Evolutionary conservation across 768 basidiomycete genomes (phyloP), one percentile per base, ranked within the genome.

Genomic region (Kwoniella dendrophila): DNA sequence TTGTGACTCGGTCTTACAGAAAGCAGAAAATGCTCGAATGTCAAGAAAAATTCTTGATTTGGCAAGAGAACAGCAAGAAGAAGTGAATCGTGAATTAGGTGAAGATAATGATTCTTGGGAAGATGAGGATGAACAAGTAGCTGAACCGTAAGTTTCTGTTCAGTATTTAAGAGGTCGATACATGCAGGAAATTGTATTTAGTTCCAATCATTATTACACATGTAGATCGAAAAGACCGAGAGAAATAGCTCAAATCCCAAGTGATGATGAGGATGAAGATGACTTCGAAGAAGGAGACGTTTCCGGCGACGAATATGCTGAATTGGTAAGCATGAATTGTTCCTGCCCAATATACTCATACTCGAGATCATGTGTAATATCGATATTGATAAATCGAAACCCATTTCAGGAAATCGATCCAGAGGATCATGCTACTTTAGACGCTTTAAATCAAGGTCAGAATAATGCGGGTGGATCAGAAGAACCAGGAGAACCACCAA

Each of bases 61-160:
- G 57, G 95, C 95, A 16, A 84, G 85, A 74, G 88, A 90, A 69
- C 95, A 99, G 79, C 93, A 97, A 80, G 88, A 92, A 76, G 93
- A 97, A 74, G 79, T 94, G 3, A 86, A 86, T 56, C 52, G 64
- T 40, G 74, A 79, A 60, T 54, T 75, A 40, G 74, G 70, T 32
- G 67, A 69, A 32, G 64, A 63, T 14, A 66, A 66, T 18, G 74
- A 68, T 18, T 73, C 70, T 22, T 80, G 79, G 63, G 80, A 79
- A 67, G 73, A 73, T 29, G 62, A 74, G 10, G 68, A 73, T 34
- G 72, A 71, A 29, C 47, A 51, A 30, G 43, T 22, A 5, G 61
- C 52, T 24, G 66, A 62, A 40, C 62, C 62, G 64, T 68, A 32
- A 61, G 62, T 57, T 1, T 10, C 45, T 47, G n/a, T 22, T 12